Percentiles rank a stretch among this genome's conserved stretches.
phyloP scores from a whole-genome alignment of 2,329 filamentous ascomycete species.

The Blumeria hordei region DNA sequence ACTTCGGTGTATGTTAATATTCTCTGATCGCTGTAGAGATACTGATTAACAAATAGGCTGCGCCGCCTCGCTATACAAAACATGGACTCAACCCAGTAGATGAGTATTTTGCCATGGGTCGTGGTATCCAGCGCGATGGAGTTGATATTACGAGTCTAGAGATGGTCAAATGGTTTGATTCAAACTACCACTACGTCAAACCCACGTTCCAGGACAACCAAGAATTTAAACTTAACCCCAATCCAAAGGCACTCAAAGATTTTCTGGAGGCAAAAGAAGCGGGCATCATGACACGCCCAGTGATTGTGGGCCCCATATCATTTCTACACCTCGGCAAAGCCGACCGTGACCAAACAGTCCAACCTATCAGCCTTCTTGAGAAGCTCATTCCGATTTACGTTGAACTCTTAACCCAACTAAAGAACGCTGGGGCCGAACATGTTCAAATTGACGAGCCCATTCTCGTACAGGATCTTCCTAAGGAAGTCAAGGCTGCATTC shows the following conservation, averaged over 20 bases:
- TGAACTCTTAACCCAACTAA: conserved; percentile 77
- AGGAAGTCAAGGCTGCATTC: conserved; percentile 88
- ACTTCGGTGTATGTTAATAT: conserved; percentile 55
- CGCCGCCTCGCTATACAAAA: conserved; percentile 82
- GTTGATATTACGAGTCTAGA: conserved; percentile 85
- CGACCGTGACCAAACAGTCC: conserved; percentile 78
- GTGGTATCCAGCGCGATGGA: conserved; percentile 87
- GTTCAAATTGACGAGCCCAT: conserved; percentile 98
- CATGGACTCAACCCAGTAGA: conserved; percentile 72
- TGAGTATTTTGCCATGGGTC: conserved; percentile 98
- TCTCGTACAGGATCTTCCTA: conserved; percentile 78
- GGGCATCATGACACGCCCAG: conserved; percentile 76
- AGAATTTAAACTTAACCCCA: conserved; percentile 67
- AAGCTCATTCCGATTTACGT: conserved; percentile 89
- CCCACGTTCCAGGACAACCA: conserved; percentile 93
- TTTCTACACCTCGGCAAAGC: conserved; percentile 97
- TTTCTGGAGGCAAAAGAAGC: conserved; percentile 97
- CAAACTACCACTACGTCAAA: conserved; percentile 99
- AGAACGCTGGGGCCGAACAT: conserved; percentile 82
- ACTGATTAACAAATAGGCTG: conserved; percentile 29
- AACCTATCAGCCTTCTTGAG: conserved; percentile 81
- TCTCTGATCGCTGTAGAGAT: conserved; percentile 4
- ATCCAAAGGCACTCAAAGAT: conserved; percentile 83
- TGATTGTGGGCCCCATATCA: conserved; percentile 84
- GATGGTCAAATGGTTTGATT: conserved; percentile 99